Evolutionary conservation across 2,329 filamentous ascomycete genomes (phyloP).

Genomic region (Cladosporium sp.): DNA sequence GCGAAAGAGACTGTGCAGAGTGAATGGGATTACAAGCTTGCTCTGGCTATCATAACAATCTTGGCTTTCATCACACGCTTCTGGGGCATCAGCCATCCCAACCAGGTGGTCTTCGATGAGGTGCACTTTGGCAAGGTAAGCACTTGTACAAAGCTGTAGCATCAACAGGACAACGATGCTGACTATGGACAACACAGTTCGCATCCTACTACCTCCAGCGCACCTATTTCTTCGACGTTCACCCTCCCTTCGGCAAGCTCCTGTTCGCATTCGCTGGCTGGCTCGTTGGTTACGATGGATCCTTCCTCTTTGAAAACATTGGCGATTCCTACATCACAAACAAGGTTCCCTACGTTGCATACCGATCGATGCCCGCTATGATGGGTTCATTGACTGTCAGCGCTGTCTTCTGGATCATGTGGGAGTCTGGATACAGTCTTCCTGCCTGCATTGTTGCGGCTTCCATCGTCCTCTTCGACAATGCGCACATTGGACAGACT

Average conservation of each 20-base stretch:
- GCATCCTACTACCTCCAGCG: constrained; percentile 80
- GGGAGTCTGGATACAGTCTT: constrained; percentile 96
- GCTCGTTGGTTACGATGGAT: constrained; percentile 94
- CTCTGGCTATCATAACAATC: constrained; percentile 69
- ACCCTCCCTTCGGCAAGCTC: constrained; percentile 96
- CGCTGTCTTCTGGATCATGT: constrained; percentile 97
- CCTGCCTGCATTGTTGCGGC: constrained; percentile 86
- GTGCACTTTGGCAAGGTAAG: constrained; percentile 98
- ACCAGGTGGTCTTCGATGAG: constrained; percentile 97
- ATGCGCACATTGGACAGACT: constrained; percentile 95
- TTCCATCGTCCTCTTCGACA: constrained; percentile 86
- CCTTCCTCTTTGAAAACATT: constrained; percentile 98
- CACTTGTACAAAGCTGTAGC: background rate
- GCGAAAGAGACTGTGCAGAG: constrained; percentile 26
- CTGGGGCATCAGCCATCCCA: constrained; percentile 91
- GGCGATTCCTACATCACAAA: constrained; percentile 96
- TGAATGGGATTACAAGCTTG: constrained; percentile 81
- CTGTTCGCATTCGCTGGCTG: constrained; percentile 96
- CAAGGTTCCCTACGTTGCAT: constrained; percentile 95
- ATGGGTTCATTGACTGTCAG: constrained; percentile 90
- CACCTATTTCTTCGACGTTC: constrained; percentile 99
- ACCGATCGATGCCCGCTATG: constrained; percentile 86
- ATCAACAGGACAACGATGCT: constrained; percentile 1
- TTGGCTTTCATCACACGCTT: constrained; percentile 90
- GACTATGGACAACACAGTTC: constrained; percentile 34